Evolutionary conservation across 1,284 basidiomycete genomes (phyloP).

Genomic region (Cronartium quercuum): DNA sequence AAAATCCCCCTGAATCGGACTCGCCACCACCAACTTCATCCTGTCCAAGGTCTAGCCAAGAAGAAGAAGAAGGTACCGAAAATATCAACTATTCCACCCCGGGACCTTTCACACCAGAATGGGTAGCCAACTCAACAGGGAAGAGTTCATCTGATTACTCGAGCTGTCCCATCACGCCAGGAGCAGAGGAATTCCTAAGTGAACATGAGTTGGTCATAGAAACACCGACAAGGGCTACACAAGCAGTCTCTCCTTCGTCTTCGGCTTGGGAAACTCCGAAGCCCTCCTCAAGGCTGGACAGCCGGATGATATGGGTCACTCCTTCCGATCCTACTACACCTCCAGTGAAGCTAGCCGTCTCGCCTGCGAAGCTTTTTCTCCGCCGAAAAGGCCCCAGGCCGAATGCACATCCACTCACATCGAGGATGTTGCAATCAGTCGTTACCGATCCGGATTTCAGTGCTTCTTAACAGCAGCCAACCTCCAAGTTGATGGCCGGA

Average conservation of each 20-base stretch:
- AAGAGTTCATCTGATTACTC: neutral
- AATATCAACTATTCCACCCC: neutral
- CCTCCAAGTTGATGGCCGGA: too few species aligned
- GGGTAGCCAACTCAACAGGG: neutral
- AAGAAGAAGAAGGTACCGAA: neutral
- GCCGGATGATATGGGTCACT: neutral
- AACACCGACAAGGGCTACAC: neutral
- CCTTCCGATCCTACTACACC: conserved; percentile 8
- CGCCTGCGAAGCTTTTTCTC: conserved; percentile 1
- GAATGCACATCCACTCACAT: conserved; percentile 15
- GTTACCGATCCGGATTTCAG: neutral
- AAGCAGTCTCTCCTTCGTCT: neutral
- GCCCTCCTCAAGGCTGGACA: neutral
- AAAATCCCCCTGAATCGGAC: neutral
- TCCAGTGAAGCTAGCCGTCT: conserved; percentile 8
- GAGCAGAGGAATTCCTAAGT: neutral
- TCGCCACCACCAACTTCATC: neutral
- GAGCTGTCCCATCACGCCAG: neutral
- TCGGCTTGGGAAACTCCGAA: neutral
- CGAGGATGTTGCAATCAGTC: conserved; percentile 20
- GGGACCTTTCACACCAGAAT: neutral
- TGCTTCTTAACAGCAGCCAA: too few species aligned
- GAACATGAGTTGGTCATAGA: neutral
- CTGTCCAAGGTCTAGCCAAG: neutral
- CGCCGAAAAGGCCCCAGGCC: conserved; percentile 18